Percentiles rank a stretch among this genome's conserved stretches.
phyloP scores from a whole-genome alignment of 768 basidiomycete genomes.

The Macrocybe gigantea region DNA sequence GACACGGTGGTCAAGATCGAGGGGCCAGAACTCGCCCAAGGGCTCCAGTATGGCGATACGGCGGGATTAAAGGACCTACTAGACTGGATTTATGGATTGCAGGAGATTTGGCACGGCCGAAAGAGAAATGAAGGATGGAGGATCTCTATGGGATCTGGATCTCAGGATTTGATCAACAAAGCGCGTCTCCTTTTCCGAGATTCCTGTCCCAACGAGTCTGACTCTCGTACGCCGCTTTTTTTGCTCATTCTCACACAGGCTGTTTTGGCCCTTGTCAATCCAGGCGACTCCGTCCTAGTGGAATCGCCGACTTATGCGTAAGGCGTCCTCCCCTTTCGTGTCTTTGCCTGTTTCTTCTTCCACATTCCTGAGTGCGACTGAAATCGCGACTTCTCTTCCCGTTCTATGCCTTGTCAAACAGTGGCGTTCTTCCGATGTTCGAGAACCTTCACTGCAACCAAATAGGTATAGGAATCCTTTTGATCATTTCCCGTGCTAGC shows the following conservation, averaged over 20 bases:
- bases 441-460: slow-evolving; percentile 44
- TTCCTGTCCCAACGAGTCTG: background rate
- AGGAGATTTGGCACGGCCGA: slow-evolving; percentile 64
- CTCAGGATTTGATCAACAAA: slow-evolving; percentile 88
- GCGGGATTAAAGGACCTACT: slow-evolving; percentile 58
- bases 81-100: slow-evolving; percentile 68
- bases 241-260: slow-evolving; percentile 37
- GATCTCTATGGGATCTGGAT: slow-evolving; percentile 74
- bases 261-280: slow-evolving; percentile 61
- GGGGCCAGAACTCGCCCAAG: slow-evolving; percentile 54
- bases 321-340: slow-evolving; percentile 12
- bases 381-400: no score
- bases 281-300: slow-evolving; percentile 74
- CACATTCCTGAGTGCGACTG: slow-evolving; percentile 8
- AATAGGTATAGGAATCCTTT: slow-evolving; percentile 36
- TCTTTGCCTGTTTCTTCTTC: slow-evolving; percentile 5
- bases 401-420: slow-evolving; percentile 14
- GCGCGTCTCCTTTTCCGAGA: slow-evolving; percentile 30
- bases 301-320: slow-evolving; percentile 76
- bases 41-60: slow-evolving; percentile 75
- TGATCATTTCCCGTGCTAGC: slow-evolving; percentile 1
- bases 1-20: slow-evolving; percentile 49
- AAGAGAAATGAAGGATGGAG: slow-evolving; percentile 63
- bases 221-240: background rate
- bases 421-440: slow-evolving; percentile 61